Conservation (phyloP, 2,329 filamentous ascomycete species). For the Rutstroemia sp. region DNA sequence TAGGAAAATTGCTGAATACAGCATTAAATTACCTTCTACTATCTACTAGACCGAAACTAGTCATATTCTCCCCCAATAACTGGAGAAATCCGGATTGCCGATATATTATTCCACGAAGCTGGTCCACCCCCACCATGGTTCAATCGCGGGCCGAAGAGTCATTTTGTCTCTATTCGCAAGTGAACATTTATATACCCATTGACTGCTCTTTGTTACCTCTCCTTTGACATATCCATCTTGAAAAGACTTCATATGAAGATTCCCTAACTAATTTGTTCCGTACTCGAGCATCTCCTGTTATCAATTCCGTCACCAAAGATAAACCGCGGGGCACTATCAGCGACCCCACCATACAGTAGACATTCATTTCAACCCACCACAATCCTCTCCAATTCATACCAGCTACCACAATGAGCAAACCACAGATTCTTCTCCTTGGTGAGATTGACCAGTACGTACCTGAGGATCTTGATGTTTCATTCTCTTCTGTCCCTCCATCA, state of each 20-base stretch:
- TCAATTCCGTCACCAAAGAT: no score
- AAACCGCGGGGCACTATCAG: no score
- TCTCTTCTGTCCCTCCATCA: background rate
- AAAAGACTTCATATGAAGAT: no score
- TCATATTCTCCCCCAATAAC: background rate
- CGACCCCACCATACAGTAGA: no score
- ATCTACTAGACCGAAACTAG: background rate
- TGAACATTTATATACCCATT: background rate
- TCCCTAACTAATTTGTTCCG: no score
- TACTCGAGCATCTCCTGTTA: no score
- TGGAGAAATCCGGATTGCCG: background rate
- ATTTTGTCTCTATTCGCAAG: background rate
- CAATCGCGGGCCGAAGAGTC: background rate
- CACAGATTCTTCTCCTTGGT: slow-evolving; percentile 57
- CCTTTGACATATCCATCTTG: no score
- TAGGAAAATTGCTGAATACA: background rate
- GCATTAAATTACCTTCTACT: background rate
- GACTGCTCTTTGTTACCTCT: background rate
- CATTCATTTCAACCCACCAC: background rate
- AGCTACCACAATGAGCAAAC: slow-evolving; percentile 33
- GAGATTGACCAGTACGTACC: slow-evolving; percentile 53
- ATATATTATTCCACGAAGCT: background rate
- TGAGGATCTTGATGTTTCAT: background rate
- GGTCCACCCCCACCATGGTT: background rate
- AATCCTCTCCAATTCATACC: background rate